Evolutionary conservation across 148 eudicot species (phyloP), one percentile per base, ranked within the genome.

Genomic region (Chenopodium album): DNA sequence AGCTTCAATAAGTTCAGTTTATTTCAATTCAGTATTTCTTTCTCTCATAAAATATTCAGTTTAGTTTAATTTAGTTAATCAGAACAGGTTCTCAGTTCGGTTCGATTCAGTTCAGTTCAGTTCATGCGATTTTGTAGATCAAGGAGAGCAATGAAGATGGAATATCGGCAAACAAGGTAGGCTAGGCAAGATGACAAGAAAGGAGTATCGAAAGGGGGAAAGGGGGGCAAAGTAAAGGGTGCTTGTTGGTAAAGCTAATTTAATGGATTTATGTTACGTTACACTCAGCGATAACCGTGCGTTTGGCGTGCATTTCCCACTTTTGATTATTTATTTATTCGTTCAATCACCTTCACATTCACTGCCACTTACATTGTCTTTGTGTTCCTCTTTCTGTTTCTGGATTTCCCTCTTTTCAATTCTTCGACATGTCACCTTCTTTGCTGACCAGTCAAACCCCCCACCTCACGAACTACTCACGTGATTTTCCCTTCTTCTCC

Each of bases 401-500:
- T 50, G 54, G 54, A 10, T 50, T 50, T 50, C 14, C 54, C 54
- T 9, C 54, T 50, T 13, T 13, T 64, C 10, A 41, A 41, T 20
- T 64, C 28, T n/a, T 66, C 29, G 34, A 28, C 71, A 66, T 66
- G 19, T 66, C 71, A 3, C 34, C 10, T 14, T 12, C 10, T 14
- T 3, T 17, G 4, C 1, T 75, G 77, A 75, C 77, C 56, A 26
- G 77, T 75, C 77, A 75, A 75, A 6, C 63, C 44, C 7, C 44
- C 44, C 44, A 41, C 44, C 44, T 64, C 77, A 75, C 60, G 9
- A 52, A 14, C 77, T 75, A 50, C 81, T 76, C 67, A 77, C 71
- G 71, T 77, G 70, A 14, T 37, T 9, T 60, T 60, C 12, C 13
- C 13, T 50, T 9, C 54, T 9, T 50, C 54, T 50, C 54, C 14